Evolutionary conservation across 2,329 filamentous ascomycete genomes (phyloP), one percentile per base, ranked within the genome.

Genomic region (Pseudocercospora crystallina): DNA sequence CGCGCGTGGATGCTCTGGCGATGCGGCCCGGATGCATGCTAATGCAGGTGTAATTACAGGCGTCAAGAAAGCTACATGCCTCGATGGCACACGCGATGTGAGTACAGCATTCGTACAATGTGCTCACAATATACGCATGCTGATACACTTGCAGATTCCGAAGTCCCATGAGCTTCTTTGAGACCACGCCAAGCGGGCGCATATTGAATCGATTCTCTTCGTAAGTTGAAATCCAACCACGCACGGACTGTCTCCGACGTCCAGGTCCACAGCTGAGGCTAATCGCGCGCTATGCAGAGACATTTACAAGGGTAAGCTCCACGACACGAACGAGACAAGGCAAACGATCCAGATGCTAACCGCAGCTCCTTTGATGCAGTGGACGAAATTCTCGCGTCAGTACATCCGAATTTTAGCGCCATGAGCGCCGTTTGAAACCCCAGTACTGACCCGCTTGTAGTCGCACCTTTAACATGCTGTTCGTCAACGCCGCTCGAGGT

Each of bases 91-190:
- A 54, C 41, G 51, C 55, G 15, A 57, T 59, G 56, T 49, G 45
- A 48, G 52, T 51, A 26, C 20, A 26, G 7, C 20, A 26, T 26
- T 26, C 20, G 20, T 26, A 26, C 4, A 3, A 26, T 26, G 20
- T 26, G 20, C 7, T 26, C 20, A n/a, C 31, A 31, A 42, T 17
- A 13, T 34, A 14, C 14, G 35, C 14, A 35, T 51, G 49, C 47
- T 56, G 26, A 58, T 33, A 13, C 13, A 37, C 12, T 15, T 26
- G 33, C 47, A 58, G 52, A 51, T 99, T 99, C 80, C 83, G 94
- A 60, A 95, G 90, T 33, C 95, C 94, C 47, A 99, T 99, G 94
- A 94, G 85, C 62, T 99, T 99, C 74, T 99, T 99, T 63, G 95
- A 99, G 69, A 96, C 91, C 0, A 99, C 94, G 1, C 94, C 94